Base-by-base conservation (phyloP, 129 eudicot genomes). In the Glebionis coronaria region DNA sequence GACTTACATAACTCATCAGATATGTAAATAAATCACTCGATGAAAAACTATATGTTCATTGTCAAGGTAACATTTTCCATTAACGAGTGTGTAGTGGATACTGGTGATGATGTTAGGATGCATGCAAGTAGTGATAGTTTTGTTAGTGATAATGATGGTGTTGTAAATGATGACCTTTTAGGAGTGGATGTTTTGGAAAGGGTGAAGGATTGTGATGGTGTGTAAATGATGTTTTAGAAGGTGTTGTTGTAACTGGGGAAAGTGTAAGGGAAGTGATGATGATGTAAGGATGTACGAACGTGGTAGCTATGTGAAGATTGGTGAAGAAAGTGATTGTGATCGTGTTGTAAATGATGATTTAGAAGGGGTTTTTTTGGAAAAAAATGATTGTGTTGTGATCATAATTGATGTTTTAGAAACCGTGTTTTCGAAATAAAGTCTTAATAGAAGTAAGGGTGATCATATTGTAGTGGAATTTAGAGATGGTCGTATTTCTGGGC, bases 1-100 rank as follows among this genome's bases (percentile, higher is more conserved):
- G 87, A 82, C 56, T 63, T 85, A 44, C 82, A 78, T 4, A 47
- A 46, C 31, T 90, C 85, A 68, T 67, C 85, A 45, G 65, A 76
- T 49, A 70, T 56, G 71, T 89, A 15, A 67, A 46, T 16, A 60
- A 67, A 20, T 28, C 84, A 0, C 71, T 89, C 14, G 66, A 77
- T 42, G 60, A 82, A 47, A 63, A 62, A 70, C 55, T 87, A 61
- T 69, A 80, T 6, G 13, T 46, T 35, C 73, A 71, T 6, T 40
- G 63, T 50, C 3, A 25, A 10, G 12, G 63, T n/a, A 18, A n/a
- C n/a, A n/a, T n/a, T 23, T 14, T 50, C 12, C 56, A 35, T 38
- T n/a, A 31, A 12, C 65, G 9, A 31, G 9, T 31, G 40, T 31
- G 40, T 31, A 31, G 40, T 31, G 40, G 40, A 31, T 31, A n/a